phyloP scores from a whole-genome alignment of 768 basidiomycete species.

The Krasilnikovozyma curviuscula region DNA sequence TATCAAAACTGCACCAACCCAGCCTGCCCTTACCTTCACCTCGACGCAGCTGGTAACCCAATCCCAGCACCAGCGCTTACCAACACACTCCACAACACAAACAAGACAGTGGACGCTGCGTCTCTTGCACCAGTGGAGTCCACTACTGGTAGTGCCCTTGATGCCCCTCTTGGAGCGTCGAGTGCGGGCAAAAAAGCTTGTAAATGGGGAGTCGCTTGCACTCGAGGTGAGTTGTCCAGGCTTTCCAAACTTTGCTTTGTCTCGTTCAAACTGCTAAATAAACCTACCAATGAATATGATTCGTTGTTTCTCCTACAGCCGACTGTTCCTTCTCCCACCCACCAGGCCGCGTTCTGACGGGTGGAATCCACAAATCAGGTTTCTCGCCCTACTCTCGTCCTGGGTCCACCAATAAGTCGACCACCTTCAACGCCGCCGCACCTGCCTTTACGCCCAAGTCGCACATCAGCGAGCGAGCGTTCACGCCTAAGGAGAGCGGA shows the following conservation, averaged over 20 bases:
- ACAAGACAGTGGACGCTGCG: not conserved
- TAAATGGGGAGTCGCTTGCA: not conserved
- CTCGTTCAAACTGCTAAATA: too few relatives aligned
- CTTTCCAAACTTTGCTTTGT: not conserved
- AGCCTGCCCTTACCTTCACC: constrained; percentile 25
- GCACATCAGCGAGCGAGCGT: too few relatives aligned
- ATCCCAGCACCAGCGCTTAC: constrained; percentile 25
- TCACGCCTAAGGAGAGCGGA: too few relatives aligned
- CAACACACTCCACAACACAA: constrained; percentile 12
- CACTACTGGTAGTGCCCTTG: constrained; percentile 19
- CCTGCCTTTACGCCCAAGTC: too few relatives aligned
- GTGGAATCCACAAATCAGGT: constrained; percentile 49
- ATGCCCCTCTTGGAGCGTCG: constrained; percentile 10
- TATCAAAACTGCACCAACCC: constrained; percentile 27
- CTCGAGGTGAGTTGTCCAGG: not conserved
- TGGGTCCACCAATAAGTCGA: too few relatives aligned
- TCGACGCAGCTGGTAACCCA: constrained; percentile 23
- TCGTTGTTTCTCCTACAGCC: constrained; percentile 26
- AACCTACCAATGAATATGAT: too few relatives aligned
- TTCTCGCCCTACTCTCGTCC: constrained; percentile 1
- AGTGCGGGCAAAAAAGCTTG: constrained; percentile 14
- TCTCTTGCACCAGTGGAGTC: constrained; percentile 17
- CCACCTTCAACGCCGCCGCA: too few relatives aligned
- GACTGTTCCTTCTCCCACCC: constrained; percentile 85
- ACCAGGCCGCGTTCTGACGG: constrained; percentile 58